Evolutionary conservation across 176 grass and related monocot genomes (phyloP).

Genomic region (Carex kokanica): DNA sequence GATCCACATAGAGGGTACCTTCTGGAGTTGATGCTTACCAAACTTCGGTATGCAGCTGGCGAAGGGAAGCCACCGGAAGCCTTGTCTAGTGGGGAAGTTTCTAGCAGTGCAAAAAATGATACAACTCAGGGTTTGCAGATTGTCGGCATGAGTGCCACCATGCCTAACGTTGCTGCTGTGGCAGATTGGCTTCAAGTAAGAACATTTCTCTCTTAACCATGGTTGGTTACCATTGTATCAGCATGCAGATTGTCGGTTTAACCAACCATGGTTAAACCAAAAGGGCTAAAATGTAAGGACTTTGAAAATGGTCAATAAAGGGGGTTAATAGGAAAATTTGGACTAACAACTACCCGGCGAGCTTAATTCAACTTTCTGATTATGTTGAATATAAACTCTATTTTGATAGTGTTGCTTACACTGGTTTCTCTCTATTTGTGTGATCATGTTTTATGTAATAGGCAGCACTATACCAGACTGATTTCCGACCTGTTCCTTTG

Average conservation of each 20-base stretch:
- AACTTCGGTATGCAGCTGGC: conserved; percentile 84
- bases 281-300: background rate
- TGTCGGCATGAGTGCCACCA: conserved; percentile 97
- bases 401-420: conserved; percentile 1
- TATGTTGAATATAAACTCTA: background rate
- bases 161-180: conserved; percentile 86
- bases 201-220: background rate
- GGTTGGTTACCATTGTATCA: background rate
- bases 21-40: conserved; percentile 87
- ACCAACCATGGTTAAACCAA: background rate
- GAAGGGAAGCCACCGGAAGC: conserved; percentile 56
- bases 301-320: background rate
- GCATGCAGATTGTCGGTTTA: background rate
- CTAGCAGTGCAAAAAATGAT: conserved; percentile 64
- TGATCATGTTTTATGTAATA: conserved; percentile 12
- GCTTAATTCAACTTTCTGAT: background rate
- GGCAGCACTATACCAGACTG: conserved; percentile 90
- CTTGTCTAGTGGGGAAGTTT: conserved; percentile 58
- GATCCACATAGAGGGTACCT: conserved; percentile 92
- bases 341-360: background rate
- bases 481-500: conserved; percentile 87
- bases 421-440: background rate
- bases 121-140: conserved; percentile 75
- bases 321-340: background rate
- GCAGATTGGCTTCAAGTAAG: conserved; percentile 97